Percentiles rank a stretch among this genome's conserved stretches.
phyloP scores from a whole-genome alignment of 768 basidiomycete genomes.

The Kwoniella shandongensis region DNA sequence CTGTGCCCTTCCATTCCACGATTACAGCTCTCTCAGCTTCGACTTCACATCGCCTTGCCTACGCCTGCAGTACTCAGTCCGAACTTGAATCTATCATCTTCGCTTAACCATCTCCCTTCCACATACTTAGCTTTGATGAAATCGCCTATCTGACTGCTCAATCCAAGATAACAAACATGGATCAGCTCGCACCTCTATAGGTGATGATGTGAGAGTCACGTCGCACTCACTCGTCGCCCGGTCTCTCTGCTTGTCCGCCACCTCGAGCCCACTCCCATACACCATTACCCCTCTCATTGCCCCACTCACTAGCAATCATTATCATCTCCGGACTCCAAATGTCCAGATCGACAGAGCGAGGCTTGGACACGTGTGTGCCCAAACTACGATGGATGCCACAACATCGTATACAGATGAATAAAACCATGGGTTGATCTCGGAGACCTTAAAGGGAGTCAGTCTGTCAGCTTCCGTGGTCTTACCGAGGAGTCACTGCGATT shows the following conservation, averaged over 20 bases:
- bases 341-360: constrained; percentile 50
- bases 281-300: constrained; percentile 45
- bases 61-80: neutral
- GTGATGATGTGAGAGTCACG: neutral
- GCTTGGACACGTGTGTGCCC: constrained; percentile 53
- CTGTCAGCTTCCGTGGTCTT: too few species aligned
- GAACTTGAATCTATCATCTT: constrained; percentile 28
- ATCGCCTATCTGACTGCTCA: constrained; percentile 31
- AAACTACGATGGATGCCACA: constrained; percentile 49
- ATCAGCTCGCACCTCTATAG: constrained; percentile 3
- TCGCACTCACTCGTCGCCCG: constrained; percentile 47
- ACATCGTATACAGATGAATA: constrained; percentile 52
- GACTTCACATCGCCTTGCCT: neutral
- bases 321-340: constrained; percentile 49
- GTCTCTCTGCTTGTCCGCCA: constrained; percentile 8
- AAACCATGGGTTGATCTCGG: constrained; percentile 43
- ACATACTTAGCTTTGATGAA: constrained; percentile 50
- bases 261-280: constrained; percentile 43
- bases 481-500: neutral
- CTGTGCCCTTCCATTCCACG: too few species aligned
- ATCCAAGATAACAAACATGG: neutral
- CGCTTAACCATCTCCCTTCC: constrained; percentile 46
- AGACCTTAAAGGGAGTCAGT: constrained; percentile 26
- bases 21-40: too few species aligned
- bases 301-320: constrained; percentile 42